phyloP scores from a whole-genome alignment of 2,329 filamentous ascomycete species.

The Xylariaceae sp. region DNA sequence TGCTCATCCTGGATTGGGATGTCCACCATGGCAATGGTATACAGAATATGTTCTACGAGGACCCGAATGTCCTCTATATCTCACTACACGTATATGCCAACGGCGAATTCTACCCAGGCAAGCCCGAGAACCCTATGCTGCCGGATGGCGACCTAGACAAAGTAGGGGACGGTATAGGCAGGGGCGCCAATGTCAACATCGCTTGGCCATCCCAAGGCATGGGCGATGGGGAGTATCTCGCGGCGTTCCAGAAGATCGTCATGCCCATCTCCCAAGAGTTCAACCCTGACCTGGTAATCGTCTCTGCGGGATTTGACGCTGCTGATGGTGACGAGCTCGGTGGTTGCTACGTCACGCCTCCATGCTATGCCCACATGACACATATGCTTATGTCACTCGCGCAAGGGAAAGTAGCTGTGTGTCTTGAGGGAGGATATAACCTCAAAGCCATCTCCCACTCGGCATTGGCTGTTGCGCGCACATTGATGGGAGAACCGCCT shows the following conservation, averaged over 20 bases:
- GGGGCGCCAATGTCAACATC: slow-evolving; percentile 63
- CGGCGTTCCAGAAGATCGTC: slow-evolving; percentile 90
- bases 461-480: slow-evolving; percentile 83
- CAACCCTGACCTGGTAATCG: slow-evolving; percentile 87
- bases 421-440: slow-evolving; percentile 94
- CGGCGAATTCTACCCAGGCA: slow-evolving; percentile 79
- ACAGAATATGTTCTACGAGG: slow-evolving; percentile 92
- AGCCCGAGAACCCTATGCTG: slow-evolving; percentile 50
- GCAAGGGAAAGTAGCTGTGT: slow-evolving; percentile 83
- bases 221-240: slow-evolving; percentile 96
- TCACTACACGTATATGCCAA: slow-evolving; percentile 86
- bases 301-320: slow-evolving; percentile 94
- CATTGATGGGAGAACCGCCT: slow-evolving; percentile 93
- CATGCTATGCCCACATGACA: slow-evolving; percentile 97
- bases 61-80: slow-evolving; percentile 93
- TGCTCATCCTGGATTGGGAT: slow-evolving; percentile 91
- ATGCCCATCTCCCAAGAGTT: slow-evolving; percentile 97
- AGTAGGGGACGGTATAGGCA: slow-evolving; percentile 49
- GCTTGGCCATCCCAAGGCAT: slow-evolving; percentile 70
- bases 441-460: slow-evolving; percentile 88
- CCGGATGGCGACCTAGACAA: slow-evolving; percentile 60
- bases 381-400: slow-evolving; percentile 98
- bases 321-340: slow-evolving; percentile 90
- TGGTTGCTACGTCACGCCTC: slow-evolving; percentile 84
- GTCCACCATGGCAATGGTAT: slow-evolving; percentile 84